Evolutionary conservation across 108 stramenopile species (phyloP).

Genomic region (Conticribra guillardii): DNA sequence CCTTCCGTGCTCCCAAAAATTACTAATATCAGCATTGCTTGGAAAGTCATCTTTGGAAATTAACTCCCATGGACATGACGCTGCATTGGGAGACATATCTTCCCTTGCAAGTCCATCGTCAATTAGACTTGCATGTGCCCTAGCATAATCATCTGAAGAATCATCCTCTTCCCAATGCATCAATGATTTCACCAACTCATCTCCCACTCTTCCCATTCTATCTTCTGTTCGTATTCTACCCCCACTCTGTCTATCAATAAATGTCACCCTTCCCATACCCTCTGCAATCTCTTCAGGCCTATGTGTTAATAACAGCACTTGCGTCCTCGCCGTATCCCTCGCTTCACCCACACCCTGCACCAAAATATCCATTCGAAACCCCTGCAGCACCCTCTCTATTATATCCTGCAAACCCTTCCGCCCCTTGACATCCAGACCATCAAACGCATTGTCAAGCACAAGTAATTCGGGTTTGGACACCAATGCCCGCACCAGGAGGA

Average conservation of each 20-base stretch:
- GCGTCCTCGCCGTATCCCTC: slow-evolving; percentile 60
- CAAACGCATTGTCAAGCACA: slow-evolving; percentile 83
- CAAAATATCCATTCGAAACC: slow-evolving; percentile 75
- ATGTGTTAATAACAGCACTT: slow-evolving; percentile 70
- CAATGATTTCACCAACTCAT: slow-evolving; percentile 39
- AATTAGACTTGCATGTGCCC: neutral
- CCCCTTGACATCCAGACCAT: slow-evolving; percentile 75
- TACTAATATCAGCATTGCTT: slow-evolving; percentile 15
- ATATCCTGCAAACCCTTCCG: slow-evolving; percentile 56
- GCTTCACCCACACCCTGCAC: slow-evolving; percentile 67
- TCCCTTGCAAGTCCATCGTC: neutral
- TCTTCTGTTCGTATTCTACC: slow-evolving; percentile 35
- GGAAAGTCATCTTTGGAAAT: slow-evolving; percentile 11
- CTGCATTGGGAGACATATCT: neutral
- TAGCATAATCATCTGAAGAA: slow-evolving; percentile 17
- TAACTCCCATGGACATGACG: neutral
- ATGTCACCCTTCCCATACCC: slow-evolving; percentile 54
- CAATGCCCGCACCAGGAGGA: slow-evolving; percentile 69
- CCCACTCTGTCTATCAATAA: slow-evolving; percentile 13
- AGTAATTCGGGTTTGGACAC: slow-evolving; percentile 59
- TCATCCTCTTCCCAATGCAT: slow-evolving; percentile 1
- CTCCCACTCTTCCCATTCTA: slow-evolving; percentile 31
- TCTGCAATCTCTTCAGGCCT: slow-evolving; percentile 74
- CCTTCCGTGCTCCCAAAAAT: slow-evolving; percentile 33
- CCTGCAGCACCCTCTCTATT: slow-evolving; percentile 58